These are phyloP conservation scores for Chimonanthus praecox DNA, from an alignment of 164 flowering plant species.

Conservation along the genomic window DNA sequence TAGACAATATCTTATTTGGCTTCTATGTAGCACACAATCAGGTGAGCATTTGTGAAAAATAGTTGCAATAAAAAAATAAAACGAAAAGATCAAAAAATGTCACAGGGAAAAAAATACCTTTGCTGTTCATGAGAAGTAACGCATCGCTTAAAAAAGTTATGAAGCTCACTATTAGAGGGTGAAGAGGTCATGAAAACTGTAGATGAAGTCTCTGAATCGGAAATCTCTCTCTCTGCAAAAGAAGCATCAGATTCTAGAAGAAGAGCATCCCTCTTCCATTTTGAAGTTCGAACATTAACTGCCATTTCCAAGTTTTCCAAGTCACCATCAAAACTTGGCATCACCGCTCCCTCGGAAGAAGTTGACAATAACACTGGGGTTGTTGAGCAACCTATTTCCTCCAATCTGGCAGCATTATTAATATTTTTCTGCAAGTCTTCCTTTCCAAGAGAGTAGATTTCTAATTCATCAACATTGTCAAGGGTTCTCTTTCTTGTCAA, in stretches of 20 bases:
- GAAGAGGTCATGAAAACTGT: neutral
- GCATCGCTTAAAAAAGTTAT: neutral
- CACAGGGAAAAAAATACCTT: neutral
- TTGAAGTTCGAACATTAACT: slow-evolving; percentile 3
- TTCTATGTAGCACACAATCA: too few relatives aligned
- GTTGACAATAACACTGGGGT: slow-evolving; percentile 8
- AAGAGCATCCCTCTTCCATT: slow-evolving; percentile 17
- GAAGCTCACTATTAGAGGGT: too few relatives aligned
- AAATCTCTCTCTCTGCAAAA: slow-evolving; percentile 5
- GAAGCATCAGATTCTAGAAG: slow-evolving; percentile 25
- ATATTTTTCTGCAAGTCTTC: slow-evolving; percentile 11
- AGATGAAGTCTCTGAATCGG: neutral
- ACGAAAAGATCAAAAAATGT: neutral
- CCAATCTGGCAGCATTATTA: neutral
- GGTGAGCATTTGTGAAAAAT: too few relatives aligned
- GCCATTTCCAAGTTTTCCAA: neutral
- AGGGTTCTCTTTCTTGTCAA: neutral
- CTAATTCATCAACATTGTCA: slow-evolving; percentile 11
- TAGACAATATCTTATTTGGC: too few relatives aligned
- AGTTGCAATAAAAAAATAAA: too few relatives aligned
- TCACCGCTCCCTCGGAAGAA: slow-evolving; percentile 11
- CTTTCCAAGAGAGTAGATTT: slow-evolving; percentile 8
- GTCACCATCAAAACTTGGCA: slow-evolving; percentile 6
- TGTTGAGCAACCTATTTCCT: neutral
- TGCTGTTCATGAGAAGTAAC: neutral